Base-by-base conservation (phyloP, 2,329 filamentous ascomycete genomes). In the Diaporthe longicolla region DNA sequence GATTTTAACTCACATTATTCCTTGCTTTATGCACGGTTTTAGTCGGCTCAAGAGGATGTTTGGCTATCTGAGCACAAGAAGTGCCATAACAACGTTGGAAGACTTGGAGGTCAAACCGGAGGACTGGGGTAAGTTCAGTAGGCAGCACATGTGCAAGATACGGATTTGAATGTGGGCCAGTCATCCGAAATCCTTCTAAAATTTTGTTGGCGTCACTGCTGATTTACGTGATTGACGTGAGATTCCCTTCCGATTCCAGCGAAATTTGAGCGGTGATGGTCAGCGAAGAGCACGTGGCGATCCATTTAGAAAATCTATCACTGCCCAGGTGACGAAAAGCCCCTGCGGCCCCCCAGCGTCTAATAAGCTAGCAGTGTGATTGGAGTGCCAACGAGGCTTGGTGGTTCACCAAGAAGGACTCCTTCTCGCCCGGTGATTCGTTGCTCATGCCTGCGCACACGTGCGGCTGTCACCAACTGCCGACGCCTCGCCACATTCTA, bases 221-320 rank as follows among this genome's bases (percentile, higher is more conserved):
- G 7, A 4, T 26, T 26, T 45, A 21, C 40, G 24, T 32, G 24
- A 65, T 65, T 65, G 40, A 32, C 26, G 40, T 65, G 59, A 65
- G 59, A 37, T 48, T 32, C n/a, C 26, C 1, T 32, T 17, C 59
- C 26, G 48, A 32, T 65, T 48, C 26, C 43, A 48, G 40, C 40
- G 21, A 21, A 65, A 3, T 11, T 65, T 15, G 10, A 13, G 19
- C 26, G 32, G n/a, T 21, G 40, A 48, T 48, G 15, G 59, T 65
- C 59, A 65, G 59, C 40, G 48, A 48, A 48, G 13, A 11, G 59
- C 59, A 65, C 40, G 40, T 48, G 59, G 26, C n/a, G 59, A n/a
- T 48, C 11, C 6, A 32, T 5, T 26, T 8, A 35, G 40, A 10
- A 10, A 63, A 63, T 48, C 59, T 26, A 43, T 26, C 57, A 24